Evolutionary conservation across 1,284 basidiomycete species (phyloP).

Genomic region (Ceratobasidium sp.): DNA sequence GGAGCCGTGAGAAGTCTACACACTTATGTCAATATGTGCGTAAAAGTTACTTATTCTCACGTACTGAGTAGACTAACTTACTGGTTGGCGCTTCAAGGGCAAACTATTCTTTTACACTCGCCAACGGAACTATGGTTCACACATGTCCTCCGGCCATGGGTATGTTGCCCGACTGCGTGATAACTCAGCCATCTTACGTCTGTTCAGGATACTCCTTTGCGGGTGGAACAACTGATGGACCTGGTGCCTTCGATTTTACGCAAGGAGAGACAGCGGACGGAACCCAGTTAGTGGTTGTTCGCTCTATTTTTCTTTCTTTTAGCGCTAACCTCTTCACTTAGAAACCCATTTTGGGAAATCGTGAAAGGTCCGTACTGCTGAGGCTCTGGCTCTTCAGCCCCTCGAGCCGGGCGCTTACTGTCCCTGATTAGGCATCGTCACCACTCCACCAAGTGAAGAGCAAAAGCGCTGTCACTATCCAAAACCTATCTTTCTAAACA

Average conservation of each 20-base stretch:
- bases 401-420: background rate
- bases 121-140: constrained; percentile 75
- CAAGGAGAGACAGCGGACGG: constrained; percentile 77
- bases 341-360: constrained; percentile 87
- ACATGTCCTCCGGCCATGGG: constrained; percentile 87
- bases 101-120: constrained; percentile 73
- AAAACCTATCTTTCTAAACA: constrained; percentile 85
- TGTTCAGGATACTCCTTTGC: constrained; percentile 76
- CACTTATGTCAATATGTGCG: constrained; percentile 78
- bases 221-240: constrained; percentile 86
- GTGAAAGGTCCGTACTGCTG: constrained; percentile 80
- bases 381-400: no score
- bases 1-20: constrained; percentile 78
- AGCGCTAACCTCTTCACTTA: constrained; percentile 57
- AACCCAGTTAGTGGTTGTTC: constrained; percentile 65
- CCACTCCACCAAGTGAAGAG: constrained; percentile 69
- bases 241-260: constrained; percentile 84
- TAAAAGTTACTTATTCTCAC: no score
- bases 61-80: constrained; percentile 52
- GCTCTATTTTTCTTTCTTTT: constrained; percentile 74
- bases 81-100: no score
- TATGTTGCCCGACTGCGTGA: constrained; percentile 57
- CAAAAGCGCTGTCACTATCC: constrained; percentile 82
- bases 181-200: constrained; percentile 42
- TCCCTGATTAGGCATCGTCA: constrained; percentile 70